Conservation (phyloP, 2,329 filamentous ascomycete genomes). For the Colletotrichum eremochloae region DNA sequence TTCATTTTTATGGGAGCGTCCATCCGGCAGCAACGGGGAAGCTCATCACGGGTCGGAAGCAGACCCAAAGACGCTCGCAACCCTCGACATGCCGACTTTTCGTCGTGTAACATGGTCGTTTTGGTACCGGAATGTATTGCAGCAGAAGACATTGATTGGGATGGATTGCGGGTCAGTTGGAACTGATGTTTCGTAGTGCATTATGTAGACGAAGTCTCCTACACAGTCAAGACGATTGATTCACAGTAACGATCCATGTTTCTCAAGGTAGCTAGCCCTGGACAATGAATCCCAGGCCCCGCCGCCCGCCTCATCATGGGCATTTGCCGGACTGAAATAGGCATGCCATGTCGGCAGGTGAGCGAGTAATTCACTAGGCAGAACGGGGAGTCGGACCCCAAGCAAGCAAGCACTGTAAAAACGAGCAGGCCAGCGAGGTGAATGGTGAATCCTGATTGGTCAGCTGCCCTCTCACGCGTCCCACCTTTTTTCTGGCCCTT, state of each 20-base stretch:
- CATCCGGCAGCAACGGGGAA: conserved; percentile 27
- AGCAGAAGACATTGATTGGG: conserved; percentile 30
- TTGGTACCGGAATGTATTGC: conserved; percentile 20
- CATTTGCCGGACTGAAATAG: not conserved
- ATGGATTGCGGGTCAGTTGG: conserved; percentile 31
- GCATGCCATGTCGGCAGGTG: not conserved
- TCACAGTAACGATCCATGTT: not conserved
- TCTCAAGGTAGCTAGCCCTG: not conserved
- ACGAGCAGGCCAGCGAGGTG: conserved; percentile 14
- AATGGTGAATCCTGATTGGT: conserved; percentile 33
- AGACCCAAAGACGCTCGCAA: conserved; percentile 17
- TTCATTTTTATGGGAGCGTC: conserved; percentile 41
- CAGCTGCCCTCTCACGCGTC: conserved; percentile 27
- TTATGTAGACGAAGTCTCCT: conserved; percentile 36
- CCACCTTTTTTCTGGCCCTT: conserved; percentile 42
- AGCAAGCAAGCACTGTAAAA: conserved; percentile 36
- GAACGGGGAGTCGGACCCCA: conserved; percentile 12
- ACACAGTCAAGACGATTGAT: conserved; percentile 26
- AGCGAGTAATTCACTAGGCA: conserved; percentile 29
- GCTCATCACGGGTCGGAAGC: conserved; percentile 22
- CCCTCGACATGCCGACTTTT: conserved; percentile 18
- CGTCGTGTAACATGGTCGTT: conserved; percentile 36
- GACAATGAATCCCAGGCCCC: not conserved
- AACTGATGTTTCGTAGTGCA: conserved; percentile 29
- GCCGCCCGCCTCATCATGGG: not conserved